phyloP scores from a whole-genome alignment of 352 stramenopile species.

The Blastocystis sp. region DNA sequence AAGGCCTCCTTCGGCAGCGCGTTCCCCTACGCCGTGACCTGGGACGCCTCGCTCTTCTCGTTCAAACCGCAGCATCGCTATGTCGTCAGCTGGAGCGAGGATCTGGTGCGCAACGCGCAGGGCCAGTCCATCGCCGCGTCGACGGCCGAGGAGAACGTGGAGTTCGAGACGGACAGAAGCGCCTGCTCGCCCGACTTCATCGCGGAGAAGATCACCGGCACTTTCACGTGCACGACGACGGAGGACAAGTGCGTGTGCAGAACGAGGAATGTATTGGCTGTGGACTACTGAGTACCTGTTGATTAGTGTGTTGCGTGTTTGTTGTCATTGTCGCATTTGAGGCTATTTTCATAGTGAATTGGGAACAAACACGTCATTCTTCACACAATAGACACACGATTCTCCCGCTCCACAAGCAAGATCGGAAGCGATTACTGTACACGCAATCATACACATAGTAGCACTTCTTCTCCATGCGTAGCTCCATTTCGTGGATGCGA shows the following conservation, averaged over 20 bases:
- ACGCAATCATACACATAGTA: slow-evolving; percentile 38
- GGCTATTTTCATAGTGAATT: too few species aligned
- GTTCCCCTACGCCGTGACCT: slow-evolving; percentile 34
- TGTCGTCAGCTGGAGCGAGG: slow-evolving; percentile 48
- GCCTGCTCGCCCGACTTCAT: slow-evolving; percentile 55
- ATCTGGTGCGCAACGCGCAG: slow-evolving; percentile 7
- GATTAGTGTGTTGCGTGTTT: slow-evolving; percentile 9
- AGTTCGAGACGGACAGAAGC: slow-evolving; percentile 31
- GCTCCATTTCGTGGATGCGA: not conserved
- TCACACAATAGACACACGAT: slow-evolving; percentile 20
- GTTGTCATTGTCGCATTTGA: not conserved
- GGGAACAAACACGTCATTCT: not conserved
- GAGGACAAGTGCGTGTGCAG: slow-evolving; percentile 54
- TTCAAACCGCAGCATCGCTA: slow-evolving; percentile 34
- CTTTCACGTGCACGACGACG: slow-evolving; percentile 31
- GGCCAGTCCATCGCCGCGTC: slow-evolving; percentile 11
- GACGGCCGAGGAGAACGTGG: slow-evolving; percentile 35
- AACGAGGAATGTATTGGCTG: slow-evolving; percentile 44
- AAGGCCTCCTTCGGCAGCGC: slow-evolving; percentile 17
- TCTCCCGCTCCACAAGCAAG: slow-evolving; percentile 29
- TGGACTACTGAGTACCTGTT: not conserved
- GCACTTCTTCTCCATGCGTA: not conserved
- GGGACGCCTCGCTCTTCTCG: slow-evolving; percentile 41
- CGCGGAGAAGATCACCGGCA: slow-evolving; percentile 27
- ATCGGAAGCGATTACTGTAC: slow-evolving; percentile 33